These are phyloP conservation scores for Diutina neorugosa DNA, from an alignment of 1,139 yeast genomes.

Conservation along the genomic window DNA sequence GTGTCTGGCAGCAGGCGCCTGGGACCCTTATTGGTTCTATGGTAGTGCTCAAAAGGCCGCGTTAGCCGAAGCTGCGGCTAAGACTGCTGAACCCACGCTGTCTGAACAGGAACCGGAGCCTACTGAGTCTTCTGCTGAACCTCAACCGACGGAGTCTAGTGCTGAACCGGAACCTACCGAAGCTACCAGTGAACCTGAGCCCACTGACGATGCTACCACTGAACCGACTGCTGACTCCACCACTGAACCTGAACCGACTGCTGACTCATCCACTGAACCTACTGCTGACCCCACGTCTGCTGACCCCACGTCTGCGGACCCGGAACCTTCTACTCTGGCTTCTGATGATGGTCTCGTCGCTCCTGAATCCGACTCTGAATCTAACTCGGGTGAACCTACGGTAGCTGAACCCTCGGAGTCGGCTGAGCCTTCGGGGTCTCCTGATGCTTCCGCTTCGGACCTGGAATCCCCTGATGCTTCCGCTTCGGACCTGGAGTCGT, in stretches of 20 bases:
- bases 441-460: neutral
- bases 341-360: neutral
- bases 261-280: neutral
- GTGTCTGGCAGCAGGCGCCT: neutral
- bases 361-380: neutral
- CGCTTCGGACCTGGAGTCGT: neutral
- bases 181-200: neutral
- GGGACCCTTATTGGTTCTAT: conserved; percentile 1
- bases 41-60: neutral
- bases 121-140: neutral
- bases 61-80: neutral
- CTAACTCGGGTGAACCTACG: neutral
- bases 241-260: neutral
- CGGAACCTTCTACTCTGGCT: no score
- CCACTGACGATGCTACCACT: neutral
- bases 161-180: neutral
- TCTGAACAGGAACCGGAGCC: neutral
- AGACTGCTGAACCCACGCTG: neutral
- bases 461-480: neutral
- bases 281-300: no score
- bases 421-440: no score
- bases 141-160: neutral
- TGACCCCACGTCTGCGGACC: neutral
- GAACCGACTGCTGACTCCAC: neutral
- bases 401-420: neutral